A percentile compares a stretch with the other conserved stretches of the same genome.
Conservation (phyloP, 2,329 filamentous ascomycete genomes). For the Ceratocystis smalleyi region DNA sequence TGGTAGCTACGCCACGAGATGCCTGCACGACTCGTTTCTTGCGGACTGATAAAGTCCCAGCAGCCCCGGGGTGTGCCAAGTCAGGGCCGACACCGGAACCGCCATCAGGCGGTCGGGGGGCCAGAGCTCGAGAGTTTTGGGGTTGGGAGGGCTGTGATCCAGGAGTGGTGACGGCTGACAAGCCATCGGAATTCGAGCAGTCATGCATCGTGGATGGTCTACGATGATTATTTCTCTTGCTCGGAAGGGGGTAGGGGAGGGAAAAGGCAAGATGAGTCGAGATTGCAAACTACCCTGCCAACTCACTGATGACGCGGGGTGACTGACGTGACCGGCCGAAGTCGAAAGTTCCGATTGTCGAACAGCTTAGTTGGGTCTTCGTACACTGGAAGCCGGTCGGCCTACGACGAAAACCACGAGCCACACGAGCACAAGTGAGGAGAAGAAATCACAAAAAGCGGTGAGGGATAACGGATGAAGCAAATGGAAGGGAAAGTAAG, state of each 20-base stretch:
- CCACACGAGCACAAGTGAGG: neutral
- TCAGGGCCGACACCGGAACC: neutral
- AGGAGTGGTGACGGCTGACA: neutral
- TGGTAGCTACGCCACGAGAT: constrained; percentile 35
- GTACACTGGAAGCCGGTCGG: neutral
- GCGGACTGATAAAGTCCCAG: constrained; percentile 8
- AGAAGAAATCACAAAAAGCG: constrained; percentile 4
- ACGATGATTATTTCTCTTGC: neutral
- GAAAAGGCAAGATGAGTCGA: neutral
- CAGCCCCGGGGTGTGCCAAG: constrained; percentile 12
- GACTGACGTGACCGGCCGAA: neutral
- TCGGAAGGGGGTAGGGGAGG: too few relatives aligned
- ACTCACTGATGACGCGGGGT: neutral
- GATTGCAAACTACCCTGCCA: neutral
- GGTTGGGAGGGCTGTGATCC: neutral
- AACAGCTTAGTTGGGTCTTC: neutral
- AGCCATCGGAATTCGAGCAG: neutral
- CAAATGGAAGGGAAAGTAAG: neutral
- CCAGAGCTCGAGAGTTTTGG: constrained; percentile 10
- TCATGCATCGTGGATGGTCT: constrained; percentile 11
- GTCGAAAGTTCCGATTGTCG: neutral
- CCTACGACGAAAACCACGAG: neutral
- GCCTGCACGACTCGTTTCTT: constrained; percentile 9
- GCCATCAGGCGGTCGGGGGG: constrained; percentile 12
- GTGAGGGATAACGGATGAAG: neutral